Conservation (phyloP, 805 yeast species). For the Lipomyces oligophaga region DNA sequence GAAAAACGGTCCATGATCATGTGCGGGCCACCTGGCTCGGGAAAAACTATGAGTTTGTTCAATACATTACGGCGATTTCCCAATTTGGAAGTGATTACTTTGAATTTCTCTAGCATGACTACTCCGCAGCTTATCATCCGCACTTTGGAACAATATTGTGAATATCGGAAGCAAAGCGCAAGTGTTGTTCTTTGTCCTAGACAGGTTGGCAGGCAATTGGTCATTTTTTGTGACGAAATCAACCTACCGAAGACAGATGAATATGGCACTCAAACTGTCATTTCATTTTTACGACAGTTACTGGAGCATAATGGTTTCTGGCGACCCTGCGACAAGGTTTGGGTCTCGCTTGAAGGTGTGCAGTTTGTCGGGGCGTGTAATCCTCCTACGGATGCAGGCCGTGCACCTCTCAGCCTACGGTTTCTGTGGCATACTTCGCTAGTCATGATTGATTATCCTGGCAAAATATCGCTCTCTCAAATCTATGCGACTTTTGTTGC, state of each 20-base stretch:
- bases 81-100: slow-evolving; percentile 55
- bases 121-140: slow-evolving; percentile 56
- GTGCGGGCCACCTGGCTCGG: slow-evolving; percentile 97
- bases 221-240: slow-evolving; percentile 87
- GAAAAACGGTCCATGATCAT: slow-evolving; percentile 61
- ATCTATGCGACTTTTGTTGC: slow-evolving; percentile 60
- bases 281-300: slow-evolving; percentile 69
- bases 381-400: slow-evolving; percentile 77
- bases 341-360: slow-evolving; percentile 63
- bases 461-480: slow-evolving; percentile 52
- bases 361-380: slow-evolving; percentile 96
- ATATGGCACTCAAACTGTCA: slow-evolving; percentile 69
- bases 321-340: slow-evolving; percentile 53
- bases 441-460: slow-evolving; percentile 78
- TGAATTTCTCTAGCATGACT: slow-evolving; percentile 83
- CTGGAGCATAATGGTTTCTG: slow-evolving; percentile 76
- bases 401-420: slow-evolving; percentile 54
- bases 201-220: slow-evolving; percentile 62
- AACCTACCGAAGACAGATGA: slow-evolving; percentile 71
- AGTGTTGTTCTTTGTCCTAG: slow-evolving; percentile 60
- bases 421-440: slow-evolving; percentile 65
- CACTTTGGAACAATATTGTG: slow-evolving; percentile 70
- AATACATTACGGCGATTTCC: slow-evolving; percentile 60
- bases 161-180: slow-evolving; percentile 48
- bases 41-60: slow-evolving; percentile 87